Conservation (phyloP, 75 land plant species). For the Selaginella moellendorffii region DNA sequence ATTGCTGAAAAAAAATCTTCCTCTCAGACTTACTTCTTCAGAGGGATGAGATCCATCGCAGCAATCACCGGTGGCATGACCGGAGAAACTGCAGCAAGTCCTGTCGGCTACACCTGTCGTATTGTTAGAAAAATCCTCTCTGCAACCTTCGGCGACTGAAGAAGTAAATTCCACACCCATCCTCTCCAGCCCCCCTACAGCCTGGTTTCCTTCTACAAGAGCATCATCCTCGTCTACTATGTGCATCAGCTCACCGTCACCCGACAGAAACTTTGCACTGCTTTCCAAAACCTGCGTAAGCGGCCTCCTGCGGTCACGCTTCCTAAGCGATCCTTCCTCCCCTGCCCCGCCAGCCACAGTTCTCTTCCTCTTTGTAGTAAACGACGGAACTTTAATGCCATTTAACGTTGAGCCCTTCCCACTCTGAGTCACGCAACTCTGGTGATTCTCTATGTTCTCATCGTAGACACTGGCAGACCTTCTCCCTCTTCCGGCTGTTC, state of each 20-base stretch:
- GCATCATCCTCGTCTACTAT: neutral
- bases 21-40: too few species aligned
- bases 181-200: neutral
- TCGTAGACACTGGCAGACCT: too few species aligned
- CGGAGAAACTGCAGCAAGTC: neutral
- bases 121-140: too few species aligned
- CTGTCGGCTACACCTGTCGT: neutral
- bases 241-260: too few species aligned
- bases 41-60: too few species aligned
- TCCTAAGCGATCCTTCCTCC: too few species aligned
- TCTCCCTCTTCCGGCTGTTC: conserved; percentile 11
- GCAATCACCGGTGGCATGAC: too few species aligned
- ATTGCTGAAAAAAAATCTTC: too few species aligned
- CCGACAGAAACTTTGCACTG: neutral
- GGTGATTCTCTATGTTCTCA: neutral
- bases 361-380: neutral
- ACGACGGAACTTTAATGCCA: neutral
- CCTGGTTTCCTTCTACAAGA: neutral
- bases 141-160: neutral
- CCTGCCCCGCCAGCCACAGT: neutral
- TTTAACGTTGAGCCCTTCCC: too few species aligned
- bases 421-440: neutral
- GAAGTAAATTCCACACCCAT: neutral
- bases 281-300: neutral
- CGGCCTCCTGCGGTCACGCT: neutral